Evolutionary conservation across 129 eudicot genomes (phyloP), one percentile per base, ranked within the genome.

Genomic region (Chrysanthemum makinoi): DNA sequence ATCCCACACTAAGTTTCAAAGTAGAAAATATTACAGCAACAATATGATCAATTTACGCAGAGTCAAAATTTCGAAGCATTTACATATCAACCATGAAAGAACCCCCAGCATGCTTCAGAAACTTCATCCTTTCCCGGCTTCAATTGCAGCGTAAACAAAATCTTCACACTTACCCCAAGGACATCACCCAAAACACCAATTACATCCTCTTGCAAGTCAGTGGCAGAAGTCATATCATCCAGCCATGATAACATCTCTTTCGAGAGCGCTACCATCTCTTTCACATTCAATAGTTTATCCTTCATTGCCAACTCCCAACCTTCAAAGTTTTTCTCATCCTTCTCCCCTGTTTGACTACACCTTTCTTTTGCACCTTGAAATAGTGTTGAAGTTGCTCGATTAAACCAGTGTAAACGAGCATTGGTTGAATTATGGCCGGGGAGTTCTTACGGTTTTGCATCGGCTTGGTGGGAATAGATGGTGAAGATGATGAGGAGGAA

Each of bases 401-500:
- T 80, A 94, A 60, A 53, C 99, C 99, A 0, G 96, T 87, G 78
- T 89, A 94, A 24, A 94, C 96, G 1, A 94, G 96, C 97, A 94
- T 94, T 2, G 97, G 99, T 60, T 86, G 97, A 56, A 94, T 72
- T 52, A 77, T 77, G 8, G 89, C 51, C 46, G 87, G 72, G 72
- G 6, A 90, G 72, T 52, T 94, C 93, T 18, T 76, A 79, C 4
- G 81, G 72, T 63, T 58, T 46, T 48, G 88, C 68, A 28, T 78
- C 64, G 79, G 68, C 20, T 56, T 74, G 20, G 64, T 35, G 53
- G 69, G 72, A 63, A 72, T 73, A 7, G 77, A 77, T 11, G 88
- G 28, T n/a, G 82, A 22, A 48, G 66, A 57, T 35, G 78, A 66
- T 50, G 88, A 44, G 30, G 88, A 62, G 17, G 83, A 57, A 56